Conservation (phyloP, 164 flowering plant species). For the Malania oleifera region DNA sequence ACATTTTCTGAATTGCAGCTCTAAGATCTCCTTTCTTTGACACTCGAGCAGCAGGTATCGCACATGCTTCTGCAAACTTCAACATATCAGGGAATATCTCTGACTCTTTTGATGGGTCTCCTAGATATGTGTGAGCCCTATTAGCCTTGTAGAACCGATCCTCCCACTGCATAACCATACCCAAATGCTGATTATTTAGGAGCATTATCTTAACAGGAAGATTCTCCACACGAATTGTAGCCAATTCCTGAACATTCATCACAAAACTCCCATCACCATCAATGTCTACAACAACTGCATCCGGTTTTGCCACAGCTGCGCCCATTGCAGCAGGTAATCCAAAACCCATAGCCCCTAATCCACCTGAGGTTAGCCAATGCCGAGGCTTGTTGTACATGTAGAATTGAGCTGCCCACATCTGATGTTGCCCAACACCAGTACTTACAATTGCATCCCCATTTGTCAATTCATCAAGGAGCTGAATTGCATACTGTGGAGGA, state of each 20-base stretch:
- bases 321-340: slow-evolving; percentile 74
- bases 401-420: slow-evolving; percentile 71
- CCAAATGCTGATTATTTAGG: slow-evolving; percentile 61
- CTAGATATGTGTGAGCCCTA: slow-evolving; percentile 62
- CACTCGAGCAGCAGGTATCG: slow-evolving; percentile 60
- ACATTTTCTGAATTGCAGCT: slow-evolving; percentile 56
- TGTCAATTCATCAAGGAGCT: slow-evolving; percentile 45
- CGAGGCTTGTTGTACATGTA: slow-evolving; percentile 49
- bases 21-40: slow-evolving; percentile 41
- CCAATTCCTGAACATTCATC: slow-evolving; percentile 63
- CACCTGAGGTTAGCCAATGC: slow-evolving; percentile 60
- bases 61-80: slow-evolving; percentile 63
- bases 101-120: slow-evolving; percentile 48
- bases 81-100: slow-evolving; percentile 61
- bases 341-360: slow-evolving; percentile 69
- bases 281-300: slow-evolving; percentile 43
- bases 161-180: slow-evolving; percentile 70
- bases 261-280: slow-evolving; percentile 70
- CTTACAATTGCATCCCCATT: slow-evolving; percentile 47
- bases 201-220: slow-evolving; percentile 53
- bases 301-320: slow-evolving; percentile 55
- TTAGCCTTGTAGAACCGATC: slow-evolving; percentile 68
- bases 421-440: slow-evolving; percentile 70
- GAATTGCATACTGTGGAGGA: slow-evolving; percentile 62
- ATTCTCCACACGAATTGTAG: slow-evolving; percentile 47